Conservation (phyloP, 345 rosid species). For the Angophora floribunda region DNA sequence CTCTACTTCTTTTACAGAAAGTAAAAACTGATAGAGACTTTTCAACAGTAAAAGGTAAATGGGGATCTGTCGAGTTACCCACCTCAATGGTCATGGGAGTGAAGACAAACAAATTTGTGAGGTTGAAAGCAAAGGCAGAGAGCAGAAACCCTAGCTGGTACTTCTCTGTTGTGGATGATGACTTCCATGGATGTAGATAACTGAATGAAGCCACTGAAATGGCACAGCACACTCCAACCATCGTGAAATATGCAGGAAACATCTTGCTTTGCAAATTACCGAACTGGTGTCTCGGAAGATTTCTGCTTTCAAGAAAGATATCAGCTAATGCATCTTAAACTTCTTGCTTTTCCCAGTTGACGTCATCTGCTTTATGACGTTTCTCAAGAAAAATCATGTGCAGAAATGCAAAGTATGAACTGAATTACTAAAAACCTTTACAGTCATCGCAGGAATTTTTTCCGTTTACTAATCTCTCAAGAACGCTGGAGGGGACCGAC, state of each 20-base stretch:
- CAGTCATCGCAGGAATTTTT: background rate
- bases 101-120: constrained; percentile 76
- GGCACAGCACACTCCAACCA: constrained; percentile 77
- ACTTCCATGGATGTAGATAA: constrained; percentile 88
- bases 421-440: background rate
- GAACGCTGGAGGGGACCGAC: background rate
- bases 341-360: background rate
- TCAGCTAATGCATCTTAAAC: background rate
- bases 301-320: constrained; percentile 18
- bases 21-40: background rate
- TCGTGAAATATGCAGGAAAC: constrained; percentile 90
- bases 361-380: background rate
- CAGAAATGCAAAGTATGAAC: background rate
- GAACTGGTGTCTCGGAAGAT: constrained; percentile 90
- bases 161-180: constrained; percentile 61
- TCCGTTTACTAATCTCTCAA: background rate
- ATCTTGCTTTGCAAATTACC: constrained; percentile 92
- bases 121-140: constrained; percentile 73
- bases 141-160: constrained; percentile 85
- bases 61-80: background rate
- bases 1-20: background rate
- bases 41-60: background rate
- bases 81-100: constrained; percentile 95
- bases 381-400: background rate
- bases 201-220: constrained; percentile 58